phyloP scores from a whole-genome alignment of 768 basidiomycete genomes.

The Melanogaster broomeanus region DNA sequence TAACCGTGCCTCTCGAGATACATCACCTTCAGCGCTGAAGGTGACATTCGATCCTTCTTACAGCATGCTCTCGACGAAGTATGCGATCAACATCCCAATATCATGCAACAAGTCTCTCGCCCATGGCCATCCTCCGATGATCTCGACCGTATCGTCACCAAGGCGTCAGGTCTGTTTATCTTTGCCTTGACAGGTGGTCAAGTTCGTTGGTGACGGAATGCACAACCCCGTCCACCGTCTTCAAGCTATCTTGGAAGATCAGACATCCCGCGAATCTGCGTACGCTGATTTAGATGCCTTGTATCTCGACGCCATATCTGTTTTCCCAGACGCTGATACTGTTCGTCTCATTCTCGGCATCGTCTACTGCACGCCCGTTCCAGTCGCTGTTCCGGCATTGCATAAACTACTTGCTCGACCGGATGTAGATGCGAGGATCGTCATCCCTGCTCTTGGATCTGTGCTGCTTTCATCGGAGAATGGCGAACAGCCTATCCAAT shows the following conservation, averaged over 20 bases:
- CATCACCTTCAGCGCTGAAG: constrained; percentile 20
- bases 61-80: constrained; percentile 15
- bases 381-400: constrained; percentile 10
- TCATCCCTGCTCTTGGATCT: constrained; percentile 20
- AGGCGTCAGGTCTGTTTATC: constrained; percentile 26
- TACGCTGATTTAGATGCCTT: constrained; percentile 17
- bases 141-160: constrained; percentile 18
- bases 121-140: constrained; percentile 26
- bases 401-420: constrained; percentile 8
- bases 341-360: constrained; percentile 17
- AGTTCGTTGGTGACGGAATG: constrained; percentile 22
- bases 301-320: constrained; percentile 14
- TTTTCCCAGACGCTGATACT: constrained; percentile 15
- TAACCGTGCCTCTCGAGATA: constrained; percentile 14
- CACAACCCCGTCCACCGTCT: constrained; percentile 19
- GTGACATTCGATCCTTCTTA: constrained; percentile 24
- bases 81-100: constrained; percentile 7
- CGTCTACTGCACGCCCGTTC: constrained; percentile 17
- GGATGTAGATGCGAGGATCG: constrained; percentile 15
- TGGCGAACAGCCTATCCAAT: constrained; percentile 16
- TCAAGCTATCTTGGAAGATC: constrained; percentile 12
- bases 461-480: constrained; percentile 15
- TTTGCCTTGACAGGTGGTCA: constrained; percentile 28
- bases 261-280: constrained; percentile 1
- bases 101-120: constrained; percentile 15